Percentiles rank a stretch among this genome's conserved stretches.
Conservation (phyloP, 192 early-diverging fungal species). For the Gryganskiella cystojenkinii region DNA sequence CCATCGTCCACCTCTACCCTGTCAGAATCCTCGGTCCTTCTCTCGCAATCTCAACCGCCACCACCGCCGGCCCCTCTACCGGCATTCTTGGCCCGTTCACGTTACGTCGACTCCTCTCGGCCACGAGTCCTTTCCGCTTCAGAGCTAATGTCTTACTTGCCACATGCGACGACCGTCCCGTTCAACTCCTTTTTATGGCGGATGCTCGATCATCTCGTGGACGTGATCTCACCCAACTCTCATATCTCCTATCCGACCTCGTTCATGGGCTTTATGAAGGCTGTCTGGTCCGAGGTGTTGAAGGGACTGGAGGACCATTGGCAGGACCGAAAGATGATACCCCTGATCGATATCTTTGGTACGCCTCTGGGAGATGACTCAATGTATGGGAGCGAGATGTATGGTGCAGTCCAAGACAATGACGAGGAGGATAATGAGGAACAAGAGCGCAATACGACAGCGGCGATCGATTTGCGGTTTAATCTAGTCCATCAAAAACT, state of each 20-base stretch:
- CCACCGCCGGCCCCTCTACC: neutral
- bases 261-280: conserved; percentile 73
- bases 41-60: conserved; percentile 11
- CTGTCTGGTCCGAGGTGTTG: conserved; percentile 71
- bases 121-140: conserved; percentile 32
- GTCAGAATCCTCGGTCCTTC: conserved; percentile 13
- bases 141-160: conserved; percentile 55
- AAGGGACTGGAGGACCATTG: conserved; percentile 64
- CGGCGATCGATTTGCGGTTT: conserved; percentile 67
- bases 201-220: conserved; percentile 55
- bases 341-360: conserved; percentile 54
- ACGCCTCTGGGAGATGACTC: neutral
- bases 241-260: conserved; percentile 56
- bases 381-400: conserved; percentile 1
- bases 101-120: neutral
- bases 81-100: conserved; percentile 17
- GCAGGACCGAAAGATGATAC: conserved; percentile 63
- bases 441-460: neutral
- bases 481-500: conserved; percentile 78
- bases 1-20: conserved; percentile 15
- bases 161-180: conserved; percentile 55
- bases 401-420: conserved; percentile 13
- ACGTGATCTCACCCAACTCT: conserved; percentile 49
- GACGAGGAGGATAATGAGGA: conserved; percentile 5
- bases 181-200: conserved; percentile 65